Conservation (phyloP, 2,329 filamentous ascomycete species). For the Fusarium sp. region DNA sequence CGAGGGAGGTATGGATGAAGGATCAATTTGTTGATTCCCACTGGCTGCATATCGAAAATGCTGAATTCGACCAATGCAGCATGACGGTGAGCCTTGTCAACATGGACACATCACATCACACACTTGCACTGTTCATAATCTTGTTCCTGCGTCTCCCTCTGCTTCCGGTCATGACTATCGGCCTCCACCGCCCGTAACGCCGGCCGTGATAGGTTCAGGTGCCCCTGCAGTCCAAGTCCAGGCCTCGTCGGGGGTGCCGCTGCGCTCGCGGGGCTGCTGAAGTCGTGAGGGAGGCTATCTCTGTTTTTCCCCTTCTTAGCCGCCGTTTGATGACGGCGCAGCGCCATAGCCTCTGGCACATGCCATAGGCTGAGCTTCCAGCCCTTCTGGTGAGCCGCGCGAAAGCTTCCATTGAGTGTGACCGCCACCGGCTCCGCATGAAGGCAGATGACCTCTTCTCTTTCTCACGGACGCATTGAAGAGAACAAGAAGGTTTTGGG, state of each 20-base stretch:
- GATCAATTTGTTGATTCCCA: conserved; percentile 2
- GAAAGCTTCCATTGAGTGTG: conserved; percentile 15
- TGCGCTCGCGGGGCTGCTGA: not conserved
- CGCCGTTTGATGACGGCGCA: conserved; percentile 19
- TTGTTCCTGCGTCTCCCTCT: conserved; percentile 6
- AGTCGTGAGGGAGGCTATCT: conserved; percentile 9
- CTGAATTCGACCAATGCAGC: conserved; percentile 6
- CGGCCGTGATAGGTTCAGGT: conserved; percentile 25
- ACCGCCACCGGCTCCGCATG: conserved; percentile 5
- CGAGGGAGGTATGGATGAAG: conserved; percentile 1
- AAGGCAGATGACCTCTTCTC: not conserved
- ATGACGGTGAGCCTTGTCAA: conserved; percentile 1
- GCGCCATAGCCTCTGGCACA: conserved; percentile 10
- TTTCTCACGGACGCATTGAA: not conserved
- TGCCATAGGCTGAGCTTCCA: conserved; percentile 30
- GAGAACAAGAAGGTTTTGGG: not conserved
- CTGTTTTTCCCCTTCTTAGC: conserved; percentile 16
- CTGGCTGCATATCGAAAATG: conserved; percentile 5
- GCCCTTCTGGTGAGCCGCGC: conserved; percentile 15
- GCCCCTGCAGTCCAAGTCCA: conserved; percentile 1
- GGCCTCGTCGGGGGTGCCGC: not conserved
- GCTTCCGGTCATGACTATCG: not conserved
- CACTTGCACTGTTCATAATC: conserved; percentile 8
- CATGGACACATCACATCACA: conserved; percentile 1
- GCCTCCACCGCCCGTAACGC: conserved; percentile 9